Evolutionary conservation across 805 yeast species (phyloP).

Genomic region (Ogataea methylovora): DNA sequence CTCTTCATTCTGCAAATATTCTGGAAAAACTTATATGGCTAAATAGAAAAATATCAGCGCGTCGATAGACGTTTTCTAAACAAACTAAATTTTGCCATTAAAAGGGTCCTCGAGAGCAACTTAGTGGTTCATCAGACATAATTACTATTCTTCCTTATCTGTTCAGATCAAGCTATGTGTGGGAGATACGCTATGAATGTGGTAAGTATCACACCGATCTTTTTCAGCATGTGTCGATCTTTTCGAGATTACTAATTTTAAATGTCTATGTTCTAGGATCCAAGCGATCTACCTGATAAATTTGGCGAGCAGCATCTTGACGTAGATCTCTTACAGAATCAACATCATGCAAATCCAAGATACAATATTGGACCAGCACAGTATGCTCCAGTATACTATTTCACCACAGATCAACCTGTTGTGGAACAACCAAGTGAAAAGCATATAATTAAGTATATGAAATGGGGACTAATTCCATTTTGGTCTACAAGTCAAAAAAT

Average conservation of each 20-base stretch:
- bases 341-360: slow-evolving; percentile 24
- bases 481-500: slow-evolving; percentile 41
- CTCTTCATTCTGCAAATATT: no score
- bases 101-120: no score
- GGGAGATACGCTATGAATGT: slow-evolving; percentile 27
- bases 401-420: slow-evolving; percentile 12
- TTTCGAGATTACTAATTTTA: background rate
- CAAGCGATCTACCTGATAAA: slow-evolving; percentile 36
- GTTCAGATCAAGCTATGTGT: slow-evolving; percentile 22
- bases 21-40: no score
- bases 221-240: no score
- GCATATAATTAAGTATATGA: slow-evolving; percentile 45
- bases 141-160: no score
- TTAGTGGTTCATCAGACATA: no score
- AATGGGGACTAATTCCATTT: slow-evolving; percentile 72
- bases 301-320: slow-evolving; percentile 20
- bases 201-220: slow-evolving; percentile 3
- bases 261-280: slow-evolving; percentile 11
- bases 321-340: slow-evolving; percentile 18
- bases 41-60: no score
- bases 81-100: no score
- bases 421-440: background rate
- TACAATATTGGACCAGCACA: slow-evolving; percentile 62
- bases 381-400: slow-evolving; percentile 33
- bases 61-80: no score